phyloP scores from a whole-genome alignment of 192 early-diverging fungal genomes.

The Kickxella alabastrina region DNA sequence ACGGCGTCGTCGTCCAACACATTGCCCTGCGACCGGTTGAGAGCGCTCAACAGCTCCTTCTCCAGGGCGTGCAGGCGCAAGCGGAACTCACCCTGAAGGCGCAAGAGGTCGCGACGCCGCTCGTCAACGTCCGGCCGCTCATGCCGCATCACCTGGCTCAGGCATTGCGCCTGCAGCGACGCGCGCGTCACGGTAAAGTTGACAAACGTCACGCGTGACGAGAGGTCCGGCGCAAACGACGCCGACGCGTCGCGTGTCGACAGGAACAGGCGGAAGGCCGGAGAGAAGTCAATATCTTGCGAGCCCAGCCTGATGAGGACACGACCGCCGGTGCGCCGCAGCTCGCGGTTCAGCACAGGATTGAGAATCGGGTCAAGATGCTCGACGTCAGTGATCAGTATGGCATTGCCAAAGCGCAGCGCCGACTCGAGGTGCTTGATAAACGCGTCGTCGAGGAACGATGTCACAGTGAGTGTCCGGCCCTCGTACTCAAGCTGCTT shows the following conservation, averaged over 20 bases:
- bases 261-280: conserved; percentile 91
- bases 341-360: conserved; percentile 94
- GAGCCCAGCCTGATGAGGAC: conserved; percentile 91
- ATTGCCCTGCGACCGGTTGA: conserved; percentile 94
- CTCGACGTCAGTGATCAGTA: conserved; percentile 97
- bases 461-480: conserved; percentile 87
- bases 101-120: conserved; percentile 87
- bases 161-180: conserved; percentile 95
- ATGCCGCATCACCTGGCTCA: conserved; percentile 90
- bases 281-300: conserved; percentile 99
- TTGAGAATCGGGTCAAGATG: conserved; percentile 97
- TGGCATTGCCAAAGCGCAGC: conserved; percentile 95
- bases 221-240: conserved; percentile 93
- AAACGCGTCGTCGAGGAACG: conserved; percentile 97
- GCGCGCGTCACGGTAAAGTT: conserved; percentile 98
- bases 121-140: conserved; percentile 95
- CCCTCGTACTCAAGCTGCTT: conserved; percentile 48
- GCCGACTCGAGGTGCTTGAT: conserved; percentile 97
- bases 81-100: conserved; percentile 96
- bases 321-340: conserved; percentile 93
- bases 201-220: conserved; percentile 96
- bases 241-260: conserved; percentile 93
- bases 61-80: conserved; percentile 89
- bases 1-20: conserved; percentile 97
- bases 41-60: conserved; percentile 84